Evolutionary conservation across 495 filamentous ascomycete genomes (phyloP).

Genomic region (Penicillium herquei): DNA sequence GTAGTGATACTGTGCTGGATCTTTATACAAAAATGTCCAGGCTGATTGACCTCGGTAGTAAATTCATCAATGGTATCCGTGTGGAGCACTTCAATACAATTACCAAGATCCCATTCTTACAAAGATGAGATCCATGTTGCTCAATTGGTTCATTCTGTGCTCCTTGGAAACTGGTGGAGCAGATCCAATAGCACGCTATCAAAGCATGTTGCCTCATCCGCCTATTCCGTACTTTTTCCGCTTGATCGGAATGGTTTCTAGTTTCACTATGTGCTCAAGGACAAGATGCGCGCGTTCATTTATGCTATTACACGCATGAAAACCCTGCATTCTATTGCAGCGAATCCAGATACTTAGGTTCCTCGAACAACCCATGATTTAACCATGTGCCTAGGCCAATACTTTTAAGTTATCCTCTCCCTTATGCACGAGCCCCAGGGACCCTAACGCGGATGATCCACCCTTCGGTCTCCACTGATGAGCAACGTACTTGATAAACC

Average conservation of each 20-base stretch:
- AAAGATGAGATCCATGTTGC: not conserved
- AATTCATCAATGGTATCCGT: not conserved
- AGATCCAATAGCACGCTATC: not conserved
- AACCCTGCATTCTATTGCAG: too few relatives aligned
- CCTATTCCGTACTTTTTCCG: not conserved
- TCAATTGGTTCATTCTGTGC: not conserved
- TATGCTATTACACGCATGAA: too few relatives aligned
- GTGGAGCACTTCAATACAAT: not conserved
- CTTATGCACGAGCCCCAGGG: not conserved
- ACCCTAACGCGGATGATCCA: slow-evolving; percentile 1
- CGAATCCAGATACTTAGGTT: too few relatives aligned
- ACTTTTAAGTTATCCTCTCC: not conserved
- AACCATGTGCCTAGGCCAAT: too few relatives aligned
- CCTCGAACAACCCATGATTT: too few relatives aligned
- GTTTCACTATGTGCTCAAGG: too few relatives aligned
- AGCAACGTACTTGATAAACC: not conserved
- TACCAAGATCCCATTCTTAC: not conserved
- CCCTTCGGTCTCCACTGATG: slow-evolving; percentile 4
- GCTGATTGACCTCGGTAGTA: not conserved
- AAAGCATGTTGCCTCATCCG: not conserved
- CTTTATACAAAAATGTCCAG: too few relatives aligned
- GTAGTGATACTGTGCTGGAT: too few relatives aligned
- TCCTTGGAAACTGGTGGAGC: not conserved
- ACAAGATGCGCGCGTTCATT: too few relatives aligned
- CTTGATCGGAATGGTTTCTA: too few relatives aligned